A percentile compares a stretch with the other conserved stretches of the same genome.
Conservation (phyloP, 768 basidiomycete genomes). For the Trametes elegans region DNA sequence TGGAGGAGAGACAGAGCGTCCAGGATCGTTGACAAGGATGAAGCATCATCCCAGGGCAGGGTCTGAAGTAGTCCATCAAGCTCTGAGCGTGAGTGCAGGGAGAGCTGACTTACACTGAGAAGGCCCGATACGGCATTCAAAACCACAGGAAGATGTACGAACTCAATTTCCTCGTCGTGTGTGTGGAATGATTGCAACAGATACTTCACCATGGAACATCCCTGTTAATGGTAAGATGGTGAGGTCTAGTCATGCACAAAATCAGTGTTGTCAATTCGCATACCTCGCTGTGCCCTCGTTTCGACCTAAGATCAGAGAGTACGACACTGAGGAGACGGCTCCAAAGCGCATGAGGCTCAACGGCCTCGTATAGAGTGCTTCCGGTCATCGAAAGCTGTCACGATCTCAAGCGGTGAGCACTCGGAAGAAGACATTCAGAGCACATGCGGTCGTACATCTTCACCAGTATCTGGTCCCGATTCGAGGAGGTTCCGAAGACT, state of each 20-base stretch:
- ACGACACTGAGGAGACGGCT: slow-evolving; percentile 61
- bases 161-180: slow-evolving; percentile 86
- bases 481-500: slow-evolving; percentile 61
- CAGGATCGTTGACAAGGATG: slow-evolving; percentile 4
- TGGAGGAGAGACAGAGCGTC: slow-evolving; percentile 20
- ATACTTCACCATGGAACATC: slow-evolving; percentile 66
- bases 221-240: slow-evolving; percentile 41
- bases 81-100: not conserved
- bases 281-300: slow-evolving; percentile 49
- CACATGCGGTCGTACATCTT: slow-evolving; percentile 47
- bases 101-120: slow-evolving; percentile 49
- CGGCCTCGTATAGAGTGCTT: slow-evolving; percentile 86
- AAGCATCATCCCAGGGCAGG: not conserved
- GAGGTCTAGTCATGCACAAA: not conserved
- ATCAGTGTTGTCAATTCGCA: slow-evolving; percentile 1
- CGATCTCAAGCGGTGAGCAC: not conserved
- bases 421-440: not conserved
- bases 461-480: slow-evolving; percentile 48
- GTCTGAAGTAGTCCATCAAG: not conserved
- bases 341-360: slow-evolving; percentile 89
- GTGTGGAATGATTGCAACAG: slow-evolving; percentile 67
- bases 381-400: slow-evolving; percentile 75
- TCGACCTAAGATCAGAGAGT: slow-evolving; percentile 51
- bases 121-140: slow-evolving; percentile 67
- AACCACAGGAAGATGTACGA: slow-evolving; percentile 76